These are phyloP conservation scores for Anthracocystis walkeri DNA, from an alignment of 1,284 basidiomycete species.

Conservation along the genomic window DNA sequence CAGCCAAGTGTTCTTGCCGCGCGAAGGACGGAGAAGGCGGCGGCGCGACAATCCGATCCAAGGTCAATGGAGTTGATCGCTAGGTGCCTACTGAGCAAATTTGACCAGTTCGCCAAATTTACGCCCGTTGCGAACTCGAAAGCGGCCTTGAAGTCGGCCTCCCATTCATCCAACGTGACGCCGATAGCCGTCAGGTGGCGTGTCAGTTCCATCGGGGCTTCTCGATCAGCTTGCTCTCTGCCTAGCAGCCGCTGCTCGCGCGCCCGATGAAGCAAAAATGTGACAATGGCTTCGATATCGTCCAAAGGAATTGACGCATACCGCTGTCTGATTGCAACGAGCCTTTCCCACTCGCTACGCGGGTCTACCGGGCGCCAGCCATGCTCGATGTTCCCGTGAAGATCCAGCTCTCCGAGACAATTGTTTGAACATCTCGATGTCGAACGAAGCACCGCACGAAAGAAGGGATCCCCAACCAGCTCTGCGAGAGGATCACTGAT, in stretches of 20 bases:
- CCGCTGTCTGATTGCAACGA: constrained; percentile 8
- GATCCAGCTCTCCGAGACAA: background rate
- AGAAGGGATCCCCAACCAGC: constrained; percentile 5
- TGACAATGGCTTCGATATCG: constrained; percentile 19
- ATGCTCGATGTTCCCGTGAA: constrained; percentile 13
- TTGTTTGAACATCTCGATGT: constrained; percentile 12
- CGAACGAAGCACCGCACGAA: background rate
- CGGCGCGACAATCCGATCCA: background rate
- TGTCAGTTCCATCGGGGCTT: constrained; percentile 18
- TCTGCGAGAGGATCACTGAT: background rate
- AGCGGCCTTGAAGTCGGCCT: constrained; percentile 33
- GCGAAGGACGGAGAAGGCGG: constrained; percentile 14
- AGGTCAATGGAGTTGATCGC: background rate
- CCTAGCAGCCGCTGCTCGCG: background rate
- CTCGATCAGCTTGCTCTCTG: background rate
- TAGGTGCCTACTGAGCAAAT: background rate
- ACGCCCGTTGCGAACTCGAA: constrained; percentile 14
- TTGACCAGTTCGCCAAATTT: background rate
- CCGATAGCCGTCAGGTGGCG: constrained; percentile 13
- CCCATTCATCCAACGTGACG: constrained; percentile 24
- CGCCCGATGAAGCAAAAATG: constrained; percentile 17
- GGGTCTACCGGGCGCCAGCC: constrained; percentile 14
- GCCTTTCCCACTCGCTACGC: constrained; percentile 4
- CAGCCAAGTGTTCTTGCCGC: constrained; percentile 33
- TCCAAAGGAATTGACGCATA: constrained; percentile 14